Conservation (phyloP, 176 grass and related monocot species). For the Coix lacrymajobi region DNA sequence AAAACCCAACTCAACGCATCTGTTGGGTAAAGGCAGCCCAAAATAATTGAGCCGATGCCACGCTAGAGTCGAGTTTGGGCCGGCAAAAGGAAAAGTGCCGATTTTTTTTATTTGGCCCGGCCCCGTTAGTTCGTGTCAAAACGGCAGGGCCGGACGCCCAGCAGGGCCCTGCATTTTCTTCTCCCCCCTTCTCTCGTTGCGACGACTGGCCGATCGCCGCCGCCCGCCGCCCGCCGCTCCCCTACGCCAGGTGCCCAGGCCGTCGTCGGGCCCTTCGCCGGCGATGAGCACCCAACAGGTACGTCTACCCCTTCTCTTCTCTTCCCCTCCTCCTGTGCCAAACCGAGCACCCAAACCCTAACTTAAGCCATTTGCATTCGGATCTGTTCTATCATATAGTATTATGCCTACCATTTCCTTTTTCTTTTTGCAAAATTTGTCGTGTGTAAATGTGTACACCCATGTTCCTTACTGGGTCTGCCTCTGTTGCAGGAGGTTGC, state of each 20-base stretch:
- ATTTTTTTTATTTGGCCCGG: background rate
- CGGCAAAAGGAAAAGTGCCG: background rate
- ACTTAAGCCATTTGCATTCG: background rate
- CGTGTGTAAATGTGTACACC: background rate
- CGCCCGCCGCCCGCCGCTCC: background rate
- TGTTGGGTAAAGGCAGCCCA: background rate
- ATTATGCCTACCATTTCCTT: background rate
- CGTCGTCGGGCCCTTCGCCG: background rate
- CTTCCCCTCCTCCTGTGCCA: background rate
- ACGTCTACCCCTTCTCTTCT: background rate
- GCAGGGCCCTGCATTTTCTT: background rate
- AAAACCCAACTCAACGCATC: no score
- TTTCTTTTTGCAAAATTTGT: background rate
- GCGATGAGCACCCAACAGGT: background rate
- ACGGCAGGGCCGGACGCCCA: background rate
- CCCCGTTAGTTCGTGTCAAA: background rate
- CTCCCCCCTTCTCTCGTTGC: background rate
- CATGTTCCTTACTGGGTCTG: background rate
- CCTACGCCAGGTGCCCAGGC: background rate
- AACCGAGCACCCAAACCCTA: background rate
- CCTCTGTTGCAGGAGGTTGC: slow-evolving; percentile 34
- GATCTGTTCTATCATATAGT: background rate
- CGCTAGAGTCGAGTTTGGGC: background rate
- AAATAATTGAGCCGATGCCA: background rate
- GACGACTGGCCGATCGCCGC: background rate